Evolutionary conservation across 129 eudicot species (phyloP).

Genomic region (Deinandra increscens): DNA sequence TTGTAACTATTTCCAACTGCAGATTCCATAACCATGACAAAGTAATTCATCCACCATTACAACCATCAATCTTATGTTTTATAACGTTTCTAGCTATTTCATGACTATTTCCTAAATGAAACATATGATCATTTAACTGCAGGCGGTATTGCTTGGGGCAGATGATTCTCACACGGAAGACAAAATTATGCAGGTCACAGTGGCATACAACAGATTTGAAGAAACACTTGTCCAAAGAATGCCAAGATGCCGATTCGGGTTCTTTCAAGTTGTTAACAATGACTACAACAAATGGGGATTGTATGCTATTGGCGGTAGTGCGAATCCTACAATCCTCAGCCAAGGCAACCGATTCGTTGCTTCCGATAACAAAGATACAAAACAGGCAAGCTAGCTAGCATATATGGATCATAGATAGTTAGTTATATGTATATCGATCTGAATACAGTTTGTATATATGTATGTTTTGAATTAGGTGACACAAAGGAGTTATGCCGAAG

Average conservation of each 20-base stretch:
- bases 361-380: constrained; percentile 34
- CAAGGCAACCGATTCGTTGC: constrained; percentile 83
- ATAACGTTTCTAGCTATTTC: no score
- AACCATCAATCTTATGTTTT: no score
- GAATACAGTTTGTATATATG: background rate
- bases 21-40: constrained; percentile 57
- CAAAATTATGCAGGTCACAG: constrained; percentile 58
- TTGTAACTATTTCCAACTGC: constrained; percentile 66
- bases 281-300: constrained; percentile 69
- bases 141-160: constrained; percentile 82
- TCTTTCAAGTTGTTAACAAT: constrained; percentile 79
- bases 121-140: no score
- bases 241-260: constrained; percentile 77
- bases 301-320: constrained; percentile 92
- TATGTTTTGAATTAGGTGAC: constrained; percentile 48
- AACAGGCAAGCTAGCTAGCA: constrained; percentile 45
- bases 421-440: no score
- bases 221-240: constrained; percentile 64
- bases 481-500: constrained; percentile 44
- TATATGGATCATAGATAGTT: no score
- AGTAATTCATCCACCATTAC: constrained; percentile 34
- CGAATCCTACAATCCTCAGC: constrained; percentile 71
- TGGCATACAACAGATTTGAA: constrained; percentile 68
- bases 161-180: constrained; percentile 41
- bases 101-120: no score